phyloP scores from a whole-genome alignment of 2,329 filamentous ascomycete genomes.

The Aureobasidium sp. region DNA sequence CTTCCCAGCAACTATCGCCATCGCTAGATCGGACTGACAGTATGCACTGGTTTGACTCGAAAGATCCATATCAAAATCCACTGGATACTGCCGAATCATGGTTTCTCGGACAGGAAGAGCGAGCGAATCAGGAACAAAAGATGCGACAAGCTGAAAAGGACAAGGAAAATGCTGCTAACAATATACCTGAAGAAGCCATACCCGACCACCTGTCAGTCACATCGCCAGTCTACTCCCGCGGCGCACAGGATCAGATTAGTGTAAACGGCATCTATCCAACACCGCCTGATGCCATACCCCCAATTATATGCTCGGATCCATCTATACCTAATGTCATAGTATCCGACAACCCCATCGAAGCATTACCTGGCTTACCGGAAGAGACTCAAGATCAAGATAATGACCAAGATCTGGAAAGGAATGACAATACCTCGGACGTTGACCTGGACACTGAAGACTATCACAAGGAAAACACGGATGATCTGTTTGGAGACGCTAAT shows the following conservation, averaged over 20 bases:
- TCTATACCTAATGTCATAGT: constrained; percentile 23
- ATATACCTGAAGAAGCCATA: background rate
- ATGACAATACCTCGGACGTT: constrained; percentile 41
- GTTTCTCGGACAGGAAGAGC: constrained; percentile 10
- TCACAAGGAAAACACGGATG: constrained; percentile 39
- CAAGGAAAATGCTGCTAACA: constrained; percentile 27
- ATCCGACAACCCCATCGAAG: constrained; percentile 21
- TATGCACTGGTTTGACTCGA: constrained; percentile 2
- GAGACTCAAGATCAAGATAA: background rate
- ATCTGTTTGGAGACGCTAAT: constrained; percentile 60
- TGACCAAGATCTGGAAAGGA: background rate
- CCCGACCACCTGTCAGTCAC: constrained; percentile 34
- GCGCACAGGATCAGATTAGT: constrained; percentile 27
- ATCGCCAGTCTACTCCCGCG: constrained; percentile 15
- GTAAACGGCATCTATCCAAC: constrained; percentile 58
- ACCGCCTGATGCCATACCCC: constrained; percentile 55
- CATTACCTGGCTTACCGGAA: background rate
- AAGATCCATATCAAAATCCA: constrained; percentile 10
- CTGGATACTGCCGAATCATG: constrained; percentile 10
- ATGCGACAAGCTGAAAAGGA: constrained; percentile 36
- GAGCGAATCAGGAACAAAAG: constrained; percentile 27
- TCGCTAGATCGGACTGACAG: background rate
- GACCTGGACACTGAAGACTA: constrained; percentile 34
- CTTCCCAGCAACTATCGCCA: background rate
- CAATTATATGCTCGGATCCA: constrained; percentile 16